A percentile compares a stretch with the other conserved stretches of the same genome.
Evolutionary conservation across 140 eudicot species (phyloP).

Genomic region (Cichorium intybus): DNA sequence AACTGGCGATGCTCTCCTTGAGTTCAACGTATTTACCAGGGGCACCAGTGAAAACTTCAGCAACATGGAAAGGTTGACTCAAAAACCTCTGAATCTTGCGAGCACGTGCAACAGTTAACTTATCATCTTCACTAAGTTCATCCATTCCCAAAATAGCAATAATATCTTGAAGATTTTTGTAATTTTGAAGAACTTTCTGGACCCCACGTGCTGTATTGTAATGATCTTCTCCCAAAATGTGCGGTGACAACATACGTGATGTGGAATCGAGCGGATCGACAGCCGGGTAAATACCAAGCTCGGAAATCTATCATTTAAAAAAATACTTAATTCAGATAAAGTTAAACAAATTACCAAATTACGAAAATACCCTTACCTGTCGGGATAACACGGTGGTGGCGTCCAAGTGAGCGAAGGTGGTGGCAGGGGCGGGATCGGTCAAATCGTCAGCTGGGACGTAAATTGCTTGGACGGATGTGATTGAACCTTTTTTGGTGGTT

Average conservation of each 20-base stretch:
- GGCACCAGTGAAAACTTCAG: constrained; percentile 82
- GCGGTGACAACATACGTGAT: constrained; percentile 79
- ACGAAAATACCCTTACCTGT: constrained; percentile 37
- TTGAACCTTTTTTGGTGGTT: constrained; percentile 80
- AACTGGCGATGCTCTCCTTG: constrained; percentile 69
- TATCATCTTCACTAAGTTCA: constrained; percentile 79
- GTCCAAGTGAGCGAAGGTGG: constrained; percentile 81
- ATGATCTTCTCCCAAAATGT: constrained; percentile 74
- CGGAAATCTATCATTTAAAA: constrained; percentile 48
- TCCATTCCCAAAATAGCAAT: constrained; percentile 81
- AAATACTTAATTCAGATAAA: neutral
- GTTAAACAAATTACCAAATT: neutral
- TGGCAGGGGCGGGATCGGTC: constrained; percentile 84
- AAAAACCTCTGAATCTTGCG: constrained; percentile 72
- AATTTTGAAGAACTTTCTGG: constrained; percentile 72
- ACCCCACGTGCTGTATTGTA: constrained; percentile 89
- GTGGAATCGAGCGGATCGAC: constrained; percentile 82
- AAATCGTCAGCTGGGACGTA: constrained; percentile 82
- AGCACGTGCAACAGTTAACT: constrained; percentile 81
- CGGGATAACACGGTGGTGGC: constrained; percentile 77
- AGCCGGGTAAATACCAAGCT: constrained; percentile 81
- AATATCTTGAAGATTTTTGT: constrained; percentile 79
- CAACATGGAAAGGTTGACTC: constrained; percentile 89
- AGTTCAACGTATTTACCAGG: constrained; percentile 82
- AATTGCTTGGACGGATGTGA: constrained; percentile 74